Percentiles rank a stretch among this genome's conserved stretches.
These are phyloP conservation scores for Teratosphaeria nubilosa DNA, from an alignment of 2,329 filamentous ascomycete genomes.

Conservation along the genomic window DNA sequence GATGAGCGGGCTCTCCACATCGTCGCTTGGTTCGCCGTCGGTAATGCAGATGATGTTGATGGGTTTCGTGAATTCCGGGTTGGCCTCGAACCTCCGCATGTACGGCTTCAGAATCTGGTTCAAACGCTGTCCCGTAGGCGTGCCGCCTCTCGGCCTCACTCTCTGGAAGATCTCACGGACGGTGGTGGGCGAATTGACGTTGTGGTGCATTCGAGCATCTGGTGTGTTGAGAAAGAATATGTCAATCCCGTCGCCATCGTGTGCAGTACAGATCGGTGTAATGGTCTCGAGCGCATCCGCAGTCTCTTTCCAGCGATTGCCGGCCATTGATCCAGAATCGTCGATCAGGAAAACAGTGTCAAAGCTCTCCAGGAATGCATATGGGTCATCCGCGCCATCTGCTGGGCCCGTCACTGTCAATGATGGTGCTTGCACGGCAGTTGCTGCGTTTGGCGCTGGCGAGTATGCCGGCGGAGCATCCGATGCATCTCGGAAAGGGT, in stretches of 20 bases:
- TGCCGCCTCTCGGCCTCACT: conserved; percentile 55
- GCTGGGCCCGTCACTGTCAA: conserved; percentile 13
- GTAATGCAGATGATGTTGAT: conserved; percentile 91
- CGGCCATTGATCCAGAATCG: conserved; percentile 80
- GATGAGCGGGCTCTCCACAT: conserved; percentile 62
- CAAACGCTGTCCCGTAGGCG: conserved; percentile 65
- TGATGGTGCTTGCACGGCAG: conserved; percentile 6
- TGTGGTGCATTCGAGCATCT: conserved; percentile 50
- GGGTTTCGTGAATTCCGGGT: conserved; percentile 53
- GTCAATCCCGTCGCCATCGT: conserved; percentile 79
- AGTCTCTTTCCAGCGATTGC: conserved; percentile 66
- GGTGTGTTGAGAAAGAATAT: conserved; percentile 78
- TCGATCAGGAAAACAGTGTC: conserved; percentile 89
- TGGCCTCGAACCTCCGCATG: conserved; percentile 43
- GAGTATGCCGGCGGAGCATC: conserved; percentile 30
- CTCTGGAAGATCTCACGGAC: conserved; percentile 62
- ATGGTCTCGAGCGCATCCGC: conserved; percentile 60
- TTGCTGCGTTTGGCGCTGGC: conserved; percentile 32
- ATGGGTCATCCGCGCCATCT: conserved; percentile 50
- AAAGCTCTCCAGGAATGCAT: conserved; percentile 66
- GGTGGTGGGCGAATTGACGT: conserved; percentile 47
- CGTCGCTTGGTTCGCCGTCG: conserved; percentile 72
- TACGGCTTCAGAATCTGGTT: conserved; percentile 65
- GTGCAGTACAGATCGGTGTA: conserved; percentile 67
- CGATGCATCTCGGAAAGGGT: conserved; percentile 5